Base-by-base conservation (phyloP, 2,329 filamentous ascomycete species). In the Talaromyces funiculosus region DNA sequence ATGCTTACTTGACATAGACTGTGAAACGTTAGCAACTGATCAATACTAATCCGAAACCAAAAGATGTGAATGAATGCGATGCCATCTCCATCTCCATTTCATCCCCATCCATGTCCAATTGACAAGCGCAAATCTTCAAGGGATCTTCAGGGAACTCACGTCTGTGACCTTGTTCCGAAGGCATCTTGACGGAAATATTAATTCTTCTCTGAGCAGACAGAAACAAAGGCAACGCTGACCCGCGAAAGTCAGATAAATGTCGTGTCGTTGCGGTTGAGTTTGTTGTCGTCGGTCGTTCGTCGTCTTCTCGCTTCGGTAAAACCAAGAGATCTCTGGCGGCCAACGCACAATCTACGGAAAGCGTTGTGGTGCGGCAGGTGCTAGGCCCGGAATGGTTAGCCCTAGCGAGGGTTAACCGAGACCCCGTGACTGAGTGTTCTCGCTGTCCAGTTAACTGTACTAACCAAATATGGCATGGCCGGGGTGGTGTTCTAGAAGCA, bases 1-100 rank as follows among this genome's bases (percentile, higher is more conserved):
- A 67, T 72, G 89, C 89, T 90, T 82, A 92, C 89, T 92, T 92
- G 80, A 92, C 90, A 80, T 92, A 93, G 84, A 92, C 89, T 92
- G 75, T 43, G 75, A 57, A 63, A 63, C 65, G 68, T 75, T 71
- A 76, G 72, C 68, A 68, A 63, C 18, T 51, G 26, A 35, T 51
- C 47, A 35, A 22, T 8, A 33, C 9, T 33, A 33, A 33, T 10
- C n/a, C 4, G 35, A 51, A 18, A 33, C 16, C 26, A 26, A 45
- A 26, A 31, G 26, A 49, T 49, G 45, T 26, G 29, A 9, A 12
- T 24, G 18, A 1, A n/a, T 8, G 47, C 47, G 29, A 33, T 29
- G 26, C 26, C 29, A 33, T 33, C 16, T 14, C n/a, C 24, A 18
- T 31, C 24, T 31, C 3, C 45, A 31, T 33, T n/a, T n/a, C n/a